Base-by-base conservation (phyloP, 2,329 filamentous ascomycete genomes). In the Xylariaceae sp. region DNA sequence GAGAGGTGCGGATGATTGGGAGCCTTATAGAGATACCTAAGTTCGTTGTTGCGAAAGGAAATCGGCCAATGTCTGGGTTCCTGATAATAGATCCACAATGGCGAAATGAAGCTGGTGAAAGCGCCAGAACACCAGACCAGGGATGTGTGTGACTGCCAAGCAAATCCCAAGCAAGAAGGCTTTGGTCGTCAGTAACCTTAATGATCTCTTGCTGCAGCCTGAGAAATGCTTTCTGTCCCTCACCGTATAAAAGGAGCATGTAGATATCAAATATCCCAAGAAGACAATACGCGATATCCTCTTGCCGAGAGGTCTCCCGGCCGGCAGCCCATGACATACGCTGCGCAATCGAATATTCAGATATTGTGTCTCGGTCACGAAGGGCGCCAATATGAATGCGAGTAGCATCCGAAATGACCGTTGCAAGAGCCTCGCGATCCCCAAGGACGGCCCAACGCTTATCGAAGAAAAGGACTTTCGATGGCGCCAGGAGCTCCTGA, bases 211-310 rank as follows among this genome's bases (percentile, higher is more conserved):
- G 59, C 18, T 72, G 70, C 0, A 75, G 57, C 7, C 73, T 61
- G 0, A 39, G 13, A n/a, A 75, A 71, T 0, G 73, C 68, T 0
- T 64, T 66, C 0, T 15, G 4, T 0, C 71, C 70, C 39, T 75
- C 70, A 0, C 76, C 76, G 43, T 79, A 79, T 0, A 78, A 44
- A 3, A 77, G 58, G 0, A 75, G 70, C 71, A 79, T 76, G 30
- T 74, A 70, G 20, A 79, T 67, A 1, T 66, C 65, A 23, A 79
- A 79, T 0, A 79, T 66, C 0, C 76, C 77, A 3, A 79, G 54
- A 0, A 79, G 61, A 8, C 68, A 76, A 33, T 79, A 79, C 0
- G 75, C 74, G n/a, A 67, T 67, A 32, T 79, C 77, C 40, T 79
- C 76, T 0, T 49, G 4, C 3, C 69, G 51, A 0, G 63, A 67